These are phyloP conservation scores for Capsicum chinense DNA, from an alignment of 257 asterid species.

Conservation along the genomic window DNA sequence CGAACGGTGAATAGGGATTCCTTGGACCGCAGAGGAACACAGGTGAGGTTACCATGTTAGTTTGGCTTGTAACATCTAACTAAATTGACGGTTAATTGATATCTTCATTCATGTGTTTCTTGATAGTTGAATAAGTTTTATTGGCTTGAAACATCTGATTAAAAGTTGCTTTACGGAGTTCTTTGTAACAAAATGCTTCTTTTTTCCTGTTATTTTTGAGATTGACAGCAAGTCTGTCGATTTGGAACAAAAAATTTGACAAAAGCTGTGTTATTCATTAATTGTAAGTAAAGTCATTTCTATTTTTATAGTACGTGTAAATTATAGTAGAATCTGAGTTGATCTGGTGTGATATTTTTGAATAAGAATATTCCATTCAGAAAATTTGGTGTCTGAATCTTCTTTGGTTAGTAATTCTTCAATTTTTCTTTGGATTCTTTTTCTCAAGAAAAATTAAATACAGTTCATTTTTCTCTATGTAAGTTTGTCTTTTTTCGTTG, in stretches of 20 bases:
- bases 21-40: slow-evolving; percentile 61
- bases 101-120: neutral
- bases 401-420: neutral
- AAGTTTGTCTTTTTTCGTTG: neutral
- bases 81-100: neutral
- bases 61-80: neutral
- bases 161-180: slow-evolving; percentile 7
- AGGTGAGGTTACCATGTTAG: slow-evolving; percentile 35
- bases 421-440: neutral
- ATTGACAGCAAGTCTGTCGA: neutral
- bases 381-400: neutral
- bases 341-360: slow-evolving; percentile 8
- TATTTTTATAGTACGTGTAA: neutral
- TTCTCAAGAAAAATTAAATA: neutral
- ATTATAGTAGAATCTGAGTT: neutral
- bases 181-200: neutral
- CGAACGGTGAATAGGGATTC: slow-evolving; percentile 34
- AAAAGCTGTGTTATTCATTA: neutral
- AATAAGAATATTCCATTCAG: neutral
- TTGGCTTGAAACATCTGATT: neutral
- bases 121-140: neutral
- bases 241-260: neutral
- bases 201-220: neutral
- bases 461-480: neutral
- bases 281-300: neutral